Evolutionary conservation across 768 basidiomycete species (phyloP).

Genomic region (Russula sp.): DNA sequence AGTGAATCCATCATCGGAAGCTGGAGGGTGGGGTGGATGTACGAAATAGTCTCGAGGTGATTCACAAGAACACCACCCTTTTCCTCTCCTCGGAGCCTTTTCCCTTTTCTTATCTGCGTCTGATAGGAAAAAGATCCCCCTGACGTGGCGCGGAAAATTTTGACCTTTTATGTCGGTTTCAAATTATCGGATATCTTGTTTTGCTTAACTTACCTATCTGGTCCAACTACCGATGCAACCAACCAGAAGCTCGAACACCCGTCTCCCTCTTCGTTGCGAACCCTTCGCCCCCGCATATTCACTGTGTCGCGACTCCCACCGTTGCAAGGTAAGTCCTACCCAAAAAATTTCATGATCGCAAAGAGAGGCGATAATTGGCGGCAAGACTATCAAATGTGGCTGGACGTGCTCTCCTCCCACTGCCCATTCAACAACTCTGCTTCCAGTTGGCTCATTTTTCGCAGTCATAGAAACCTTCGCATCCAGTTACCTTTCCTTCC

Average conservation of each 20-base stretch:
- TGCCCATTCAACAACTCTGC: not conserved
- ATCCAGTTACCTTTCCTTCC: too few species aligned
- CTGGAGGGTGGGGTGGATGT: slow-evolving; percentile 8
- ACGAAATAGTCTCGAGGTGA: slow-evolving; percentile 4
- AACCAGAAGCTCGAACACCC: not conserved
- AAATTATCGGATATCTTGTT: not conserved
- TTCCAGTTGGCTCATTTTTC: too few species aligned
- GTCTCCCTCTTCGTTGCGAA: not conserved
- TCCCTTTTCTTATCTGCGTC: not conserved
- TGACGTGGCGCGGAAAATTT: not conserved
- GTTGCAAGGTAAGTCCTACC: too few species aligned
- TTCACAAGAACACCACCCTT: too few species aligned
- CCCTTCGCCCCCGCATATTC: not conserved
- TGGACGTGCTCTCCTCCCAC: not conserved
- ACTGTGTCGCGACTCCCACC: too few species aligned
- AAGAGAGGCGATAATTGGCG: not conserved
- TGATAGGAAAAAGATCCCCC: not conserved
- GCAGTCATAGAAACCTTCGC: too few species aligned
- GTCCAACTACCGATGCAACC: not conserved
- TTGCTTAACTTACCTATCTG: too few species aligned
- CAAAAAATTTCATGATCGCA: not conserved
- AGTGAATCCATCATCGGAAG: slow-evolving; percentile 1
- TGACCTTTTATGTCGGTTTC: not conserved
- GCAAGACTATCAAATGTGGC: not conserved
- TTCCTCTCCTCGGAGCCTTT: not conserved